Percentiles rank a stretch among this genome's conserved stretches.
These are phyloP conservation scores for Cyclostephanos invisitatus DNA, from an alignment of 108 stramenopile species.

Conservation along the genomic window DNA sequence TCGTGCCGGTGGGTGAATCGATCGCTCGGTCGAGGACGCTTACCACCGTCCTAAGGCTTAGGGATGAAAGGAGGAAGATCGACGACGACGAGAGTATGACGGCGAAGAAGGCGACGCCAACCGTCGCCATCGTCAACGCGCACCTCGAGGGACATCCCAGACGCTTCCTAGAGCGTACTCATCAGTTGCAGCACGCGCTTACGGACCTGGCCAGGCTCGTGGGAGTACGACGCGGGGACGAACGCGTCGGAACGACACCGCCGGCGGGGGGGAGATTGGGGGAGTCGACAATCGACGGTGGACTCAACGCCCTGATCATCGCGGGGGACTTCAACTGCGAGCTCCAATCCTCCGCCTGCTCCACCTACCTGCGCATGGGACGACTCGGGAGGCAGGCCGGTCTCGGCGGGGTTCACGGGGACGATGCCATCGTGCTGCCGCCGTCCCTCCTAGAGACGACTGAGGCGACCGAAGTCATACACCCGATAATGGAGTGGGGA, in stretches of 20 bases:
- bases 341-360: conserved; percentile 56
- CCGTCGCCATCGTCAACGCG: conserved; percentile 51
- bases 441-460: conserved; percentile 42
- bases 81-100: conserved; percentile 4
- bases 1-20: conserved; percentile 26
- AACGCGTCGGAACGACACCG: not conserved
- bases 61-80: conserved; percentile 1
- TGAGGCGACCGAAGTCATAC: conserved; percentile 41
- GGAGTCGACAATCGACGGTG: not conserved
- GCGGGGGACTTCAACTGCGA: conserved; percentile 63
- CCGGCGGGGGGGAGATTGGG: not conserved
- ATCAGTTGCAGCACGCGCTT: conserved; percentile 53
- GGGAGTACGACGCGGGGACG: conserved; percentile 1
- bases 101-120: conserved; percentile 6
- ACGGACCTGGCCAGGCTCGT: conserved; percentile 37
- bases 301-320: conserved; percentile 44
- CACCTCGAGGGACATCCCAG: conserved; percentile 57
- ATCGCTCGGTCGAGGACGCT: conserved; percentile 31
- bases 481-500: conserved; percentile 59
- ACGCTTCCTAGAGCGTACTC: conserved; percentile 43
- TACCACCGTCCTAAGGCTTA: conserved; percentile 34
- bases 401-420: conserved; percentile 50
- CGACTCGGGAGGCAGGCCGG: conserved; percentile 46
- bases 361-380: conserved; percentile 50
- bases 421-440: conserved; percentile 42